Percentiles rank a stretch among this genome's conserved stretches.
These are phyloP conservation scores for Solanum paucissectum DNA, from an alignment of 257 asterid species.

Conservation along the genomic window DNA sequence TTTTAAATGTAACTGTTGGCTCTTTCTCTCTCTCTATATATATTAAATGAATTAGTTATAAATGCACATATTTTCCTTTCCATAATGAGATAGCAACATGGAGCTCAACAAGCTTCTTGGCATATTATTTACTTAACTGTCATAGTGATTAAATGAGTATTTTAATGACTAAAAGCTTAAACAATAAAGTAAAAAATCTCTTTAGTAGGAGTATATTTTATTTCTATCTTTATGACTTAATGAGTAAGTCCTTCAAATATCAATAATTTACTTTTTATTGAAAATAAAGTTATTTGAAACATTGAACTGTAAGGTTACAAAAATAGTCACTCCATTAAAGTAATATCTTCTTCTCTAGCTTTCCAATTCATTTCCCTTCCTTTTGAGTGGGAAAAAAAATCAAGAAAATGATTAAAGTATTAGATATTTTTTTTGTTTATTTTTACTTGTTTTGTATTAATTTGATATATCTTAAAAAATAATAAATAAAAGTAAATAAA, in stretches of 20 bases:
- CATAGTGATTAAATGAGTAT: neutral
- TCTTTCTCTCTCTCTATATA: neutral
- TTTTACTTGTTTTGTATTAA: neutral
- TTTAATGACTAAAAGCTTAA: neutral
- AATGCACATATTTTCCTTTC: neutral
- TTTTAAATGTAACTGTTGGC: neutral
- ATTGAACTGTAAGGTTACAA: neutral
- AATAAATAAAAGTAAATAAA: too few relatives aligned
- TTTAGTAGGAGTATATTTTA: neutral
- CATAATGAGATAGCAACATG: too few relatives aligned
- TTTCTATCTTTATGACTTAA: neutral
- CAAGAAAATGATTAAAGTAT: neutral
- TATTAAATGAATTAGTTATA: neutral
- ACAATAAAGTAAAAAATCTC: neutral
- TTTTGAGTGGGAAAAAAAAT: neutral
- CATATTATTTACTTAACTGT: neutral
- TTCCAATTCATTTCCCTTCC: neutral
- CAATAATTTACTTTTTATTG: neutral
- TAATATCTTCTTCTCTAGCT: neutral
- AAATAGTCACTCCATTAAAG: neutral
- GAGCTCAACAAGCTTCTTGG: neutral
- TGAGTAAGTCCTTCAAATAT: neutral
- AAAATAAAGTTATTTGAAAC: neutral
- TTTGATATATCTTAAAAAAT: too few relatives aligned
- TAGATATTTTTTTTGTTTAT: neutral